Percentiles rank a stretch among this genome's conserved stretches.
Conservation (phyloP, 192 early-diverging fungal genomes). For the Funneliformis geosporum region DNA sequence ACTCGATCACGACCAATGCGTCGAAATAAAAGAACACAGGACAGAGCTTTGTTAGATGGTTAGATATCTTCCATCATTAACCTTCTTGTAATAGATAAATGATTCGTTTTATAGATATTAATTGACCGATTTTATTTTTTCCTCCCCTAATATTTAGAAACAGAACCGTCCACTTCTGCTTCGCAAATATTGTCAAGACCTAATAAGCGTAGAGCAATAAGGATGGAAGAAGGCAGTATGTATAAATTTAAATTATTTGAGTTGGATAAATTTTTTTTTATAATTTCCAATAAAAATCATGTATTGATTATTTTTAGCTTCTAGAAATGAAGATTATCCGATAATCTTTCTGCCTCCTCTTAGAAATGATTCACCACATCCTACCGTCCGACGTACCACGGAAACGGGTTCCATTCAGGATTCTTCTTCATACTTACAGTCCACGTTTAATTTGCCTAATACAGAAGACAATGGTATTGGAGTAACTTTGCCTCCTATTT, state of each 20-base stretch:
- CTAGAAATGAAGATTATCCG: not conserved
- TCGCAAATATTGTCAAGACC: not conserved
- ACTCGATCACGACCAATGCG: not conserved
- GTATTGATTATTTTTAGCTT: not conserved
- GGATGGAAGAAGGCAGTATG: not conserved
- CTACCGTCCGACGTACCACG: not conserved
- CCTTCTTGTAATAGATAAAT: not conserved
- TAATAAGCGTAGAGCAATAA: not conserved
- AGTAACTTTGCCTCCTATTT: slow-evolving; percentile 6
- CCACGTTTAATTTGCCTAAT: not conserved
- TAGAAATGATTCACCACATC: not conserved
- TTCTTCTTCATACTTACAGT: not conserved
- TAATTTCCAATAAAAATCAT: too few species aligned
- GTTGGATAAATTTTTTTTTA: not conserved
- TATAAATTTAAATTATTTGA: not conserved
- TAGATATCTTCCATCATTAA: not conserved
- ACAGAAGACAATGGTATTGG: not conserved
- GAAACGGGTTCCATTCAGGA: not conserved
- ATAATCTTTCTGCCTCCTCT: not conserved
- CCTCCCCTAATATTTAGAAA: not conserved
- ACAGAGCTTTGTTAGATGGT: not conserved
- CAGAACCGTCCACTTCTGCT: not conserved
- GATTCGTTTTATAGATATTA: not conserved
- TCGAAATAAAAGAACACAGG: not conserved
- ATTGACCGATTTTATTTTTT: not conserved